Evolutionary conservation across 768 basidiomycete species (phyloP), one percentile per base, ranked within the genome.

Genomic region (Lyophyllum decastes): DNA sequence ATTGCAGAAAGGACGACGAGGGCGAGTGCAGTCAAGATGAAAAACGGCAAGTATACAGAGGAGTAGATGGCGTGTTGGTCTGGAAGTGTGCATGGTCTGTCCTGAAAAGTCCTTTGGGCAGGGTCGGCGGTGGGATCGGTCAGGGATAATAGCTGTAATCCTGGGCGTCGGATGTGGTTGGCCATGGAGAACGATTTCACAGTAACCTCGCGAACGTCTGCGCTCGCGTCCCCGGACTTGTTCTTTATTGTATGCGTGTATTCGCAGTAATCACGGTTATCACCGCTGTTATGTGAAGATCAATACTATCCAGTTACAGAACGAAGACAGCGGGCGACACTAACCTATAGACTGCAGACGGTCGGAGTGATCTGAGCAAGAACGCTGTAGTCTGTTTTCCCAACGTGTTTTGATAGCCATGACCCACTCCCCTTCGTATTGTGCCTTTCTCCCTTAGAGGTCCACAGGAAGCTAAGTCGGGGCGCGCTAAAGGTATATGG

Each of bases 261-360:
- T 62, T 93, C 91, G 66, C 95, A 98, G 65, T 92, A 92, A 72
- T 97, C 95, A 49, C 92, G 90, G 70, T 96, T 92, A 72, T 98
- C 94, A 6, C 88, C 95, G 66, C 91, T 92, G 61, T 19, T 0
- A 33, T 27, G 9, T 43, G 4, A 22, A 30, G 47, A 34, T 33
- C 38, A 51, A 46, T 1, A 38, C 40, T 22, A 41, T 16, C 49
- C 25, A 19, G 14, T 1, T 46, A 12, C 9, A 49, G n/a, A 60
- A 41, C 33, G 43, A 45, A 1, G 14, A 35, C 26, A 43, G 27
- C 46, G 50, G 12, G 17, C 24, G 16, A 22, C 24, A 63, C 79
- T 63, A 49, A 88, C 90, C 88, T 93, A 69, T 90, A 94, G 2
- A 96, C 78, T 1, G 83, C 63, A 10, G 75, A 70, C 11, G 94